Evolutionary conservation across 768 basidiomycete genomes (phyloP).

Genomic region (Phanerochaete sordida): DNA sequence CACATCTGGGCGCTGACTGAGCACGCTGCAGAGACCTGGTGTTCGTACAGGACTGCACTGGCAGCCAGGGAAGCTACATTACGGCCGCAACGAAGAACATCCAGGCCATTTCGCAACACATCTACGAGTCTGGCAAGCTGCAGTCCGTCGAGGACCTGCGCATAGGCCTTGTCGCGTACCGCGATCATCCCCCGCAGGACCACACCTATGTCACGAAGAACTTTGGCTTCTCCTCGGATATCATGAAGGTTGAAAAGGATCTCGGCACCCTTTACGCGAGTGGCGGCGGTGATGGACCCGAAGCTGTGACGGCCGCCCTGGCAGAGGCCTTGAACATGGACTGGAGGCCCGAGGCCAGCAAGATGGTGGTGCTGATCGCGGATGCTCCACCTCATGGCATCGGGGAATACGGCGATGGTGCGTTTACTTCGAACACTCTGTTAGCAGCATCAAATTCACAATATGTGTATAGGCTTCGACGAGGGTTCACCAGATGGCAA

Average conservation of each 20-base stretch:
- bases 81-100: slow-evolving; percentile 96
- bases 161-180: slow-evolving; percentile 90
- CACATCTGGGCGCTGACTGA: background rate
- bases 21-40: slow-evolving; percentile 70
- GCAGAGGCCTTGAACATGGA: slow-evolving; percentile 85
- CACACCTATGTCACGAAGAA: slow-evolving; percentile 92
- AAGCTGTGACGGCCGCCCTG: slow-evolving; percentile 93
- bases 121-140: slow-evolving; percentile 92
- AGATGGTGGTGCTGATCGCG: slow-evolving; percentile 95
- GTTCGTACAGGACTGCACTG: slow-evolving; percentile 94
- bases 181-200: slow-evolving; percentile 97
- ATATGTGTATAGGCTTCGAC: slow-evolving; percentile 65
- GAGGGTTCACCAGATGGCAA: slow-evolving; percentile 92
- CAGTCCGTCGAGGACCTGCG: slow-evolving; percentile 83
- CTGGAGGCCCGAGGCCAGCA: slow-evolving; percentile 85
- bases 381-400: slow-evolving; percentile 98
- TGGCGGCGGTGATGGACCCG: slow-evolving; percentile 93
- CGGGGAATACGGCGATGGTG: slow-evolving; percentile 95
- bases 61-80: slow-evolving; percentile 87
- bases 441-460: background rate
- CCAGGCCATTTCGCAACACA: slow-evolving; percentile 90
- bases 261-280: slow-evolving; percentile 83
- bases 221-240: slow-evolving; percentile 93
- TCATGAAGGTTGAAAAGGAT: slow-evolving; percentile 79
- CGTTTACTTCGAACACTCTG: slow-evolving; percentile 18